Base-by-base conservation (phyloP, 2,329 filamentous ascomycete genomes). In the Pyricularia grisea region DNA sequence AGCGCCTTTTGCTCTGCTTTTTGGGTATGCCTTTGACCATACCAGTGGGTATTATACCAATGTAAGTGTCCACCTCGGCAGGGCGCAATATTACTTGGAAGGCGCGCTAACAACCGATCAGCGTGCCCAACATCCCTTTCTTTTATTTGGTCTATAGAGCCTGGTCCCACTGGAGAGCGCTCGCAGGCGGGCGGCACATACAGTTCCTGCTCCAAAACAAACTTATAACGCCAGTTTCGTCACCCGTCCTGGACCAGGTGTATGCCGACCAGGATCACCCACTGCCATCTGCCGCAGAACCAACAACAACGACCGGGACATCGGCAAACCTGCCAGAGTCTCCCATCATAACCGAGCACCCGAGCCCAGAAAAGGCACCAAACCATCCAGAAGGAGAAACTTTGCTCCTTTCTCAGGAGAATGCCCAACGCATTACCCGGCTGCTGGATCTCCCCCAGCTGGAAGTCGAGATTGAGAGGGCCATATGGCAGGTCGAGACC, bases 61-160 rank as follows among this genome's bases (percentile, higher is more conserved):
- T 98, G 93, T 96, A 86, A 80, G 92, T 82, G 17, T 60, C 20
- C 2, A 12, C 60, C 42, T 64, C 36, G 68, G 58, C 68, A 50
- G 23, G 66, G n/a, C 58, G 58, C 58, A 3, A 61, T 14, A 61
- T 61, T 61, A 7, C 20, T 17, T 27, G 58, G 27, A 61, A 25
- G n/a, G 9, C 25, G 58, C 28, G 50, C 66, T 67, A 25, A 67
- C 50, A 30, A 28, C 28, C 1, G 50, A 60, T 27, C 73, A 96
- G 92, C 71, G 85, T 97, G 72, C 94, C 94, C 50, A 97, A 99
- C 77, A 83, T 99, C 14, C 95, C 95, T 23, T 98, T 98, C 83
- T 98, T 98, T 83, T 99, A 98, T 78, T 86, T 98, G 60, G 88
- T 87, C 23, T 99, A 96, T 81, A 87, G 95, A 72, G 91, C 93